Evolutionary conservation across 2,329 filamentous ascomycete genomes (phyloP), one percentile per base, ranked within the genome.

Genomic region (Hymenoscyphus infarciens): DNA sequence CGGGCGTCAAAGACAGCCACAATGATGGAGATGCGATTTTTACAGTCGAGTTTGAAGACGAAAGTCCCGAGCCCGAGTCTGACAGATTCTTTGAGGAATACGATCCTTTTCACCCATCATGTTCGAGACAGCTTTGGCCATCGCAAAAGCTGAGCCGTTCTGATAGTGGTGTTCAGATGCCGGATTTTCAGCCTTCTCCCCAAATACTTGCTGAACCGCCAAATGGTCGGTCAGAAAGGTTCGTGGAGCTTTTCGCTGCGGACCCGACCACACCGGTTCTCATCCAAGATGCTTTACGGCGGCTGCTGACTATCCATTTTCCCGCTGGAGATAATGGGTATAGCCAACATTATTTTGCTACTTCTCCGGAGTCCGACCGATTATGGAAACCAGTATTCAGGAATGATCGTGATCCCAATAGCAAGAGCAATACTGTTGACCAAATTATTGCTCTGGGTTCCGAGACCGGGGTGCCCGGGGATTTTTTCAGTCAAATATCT

Each of bases 371-470:
- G 53, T 75, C 80, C 53, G 78, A 81, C 19, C 64, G 70, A 45
- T 39, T 73, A 3, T 75, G 71, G 72, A 74, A 74, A 55, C 70
- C 72, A 4, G 67, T 74, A 6, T 74, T 75, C 52, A 64, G 66
- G 27, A 69, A 68, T 55, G 67, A 69, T 25, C 63, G 67, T 10
- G 61, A 56, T 19, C 59, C 64, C 3, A 22, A 49, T 19, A 62
- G 42, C 35, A 52, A 63, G 57, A 64, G 64, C 7, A 62, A 73
- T 5, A 78, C 77, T 42, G 74, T 85, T 13, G 83, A 87, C 67
- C 78, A 87, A 57, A 84, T 88, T 3, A 72, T 88, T 13, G 85
- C 85, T 2, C 76, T 88, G 22, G 85, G 86, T 3, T 79, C 80
- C 3, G 83, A 88, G 66, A 76, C 77, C 27, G 81, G 79, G 1